Evolutionary conservation across 257 asterid species (phyloP).

Genomic region (Rhazya stricta): DNA sequence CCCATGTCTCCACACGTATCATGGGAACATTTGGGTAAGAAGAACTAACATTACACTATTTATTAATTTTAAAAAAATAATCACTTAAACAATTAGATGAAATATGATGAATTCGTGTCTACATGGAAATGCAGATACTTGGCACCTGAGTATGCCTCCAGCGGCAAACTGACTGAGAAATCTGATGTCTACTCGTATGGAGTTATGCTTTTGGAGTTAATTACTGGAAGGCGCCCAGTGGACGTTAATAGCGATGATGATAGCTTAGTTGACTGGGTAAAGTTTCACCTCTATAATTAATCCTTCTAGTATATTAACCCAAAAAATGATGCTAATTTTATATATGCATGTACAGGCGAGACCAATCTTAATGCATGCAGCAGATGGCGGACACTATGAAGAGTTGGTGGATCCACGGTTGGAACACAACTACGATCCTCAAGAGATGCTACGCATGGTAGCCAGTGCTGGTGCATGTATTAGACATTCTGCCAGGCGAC

Average conservation of each 20-base stretch:
- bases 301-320: too few species aligned
- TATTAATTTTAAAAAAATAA: too few species aligned
- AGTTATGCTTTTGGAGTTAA: conserved; percentile 70
- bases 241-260: conserved; percentile 60
- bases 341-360: conserved; percentile 44
- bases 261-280: conserved; percentile 87
- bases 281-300: too few species aligned
- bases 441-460: conserved; percentile 74
- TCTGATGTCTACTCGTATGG: conserved; percentile 88
- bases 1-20: conserved; percentile 91
- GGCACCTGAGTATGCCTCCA: conserved; percentile 95
- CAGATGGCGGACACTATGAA: conserved; percentile 56
- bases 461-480: conserved; percentile 63
- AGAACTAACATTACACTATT: too few species aligned
- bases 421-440: conserved; percentile 50
- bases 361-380: conserved; percentile 44
- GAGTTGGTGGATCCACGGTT: conserved; percentile 67
- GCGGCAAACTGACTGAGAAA: conserved; percentile 83
- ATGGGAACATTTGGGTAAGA: conserved; percentile 96
- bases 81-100: too few species aligned
- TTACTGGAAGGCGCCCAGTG: conserved; percentile 71
- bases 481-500: conserved; percentile 77
- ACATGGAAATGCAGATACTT: conserved; percentile 42
- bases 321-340: too few species aligned
- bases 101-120: not conserved